Percentiles rank a stretch among this genome's conserved stretches.
phyloP scores from a whole-genome alignment of 495 filamentous ascomycete species.

The Hypoxylon rickii region DNA sequence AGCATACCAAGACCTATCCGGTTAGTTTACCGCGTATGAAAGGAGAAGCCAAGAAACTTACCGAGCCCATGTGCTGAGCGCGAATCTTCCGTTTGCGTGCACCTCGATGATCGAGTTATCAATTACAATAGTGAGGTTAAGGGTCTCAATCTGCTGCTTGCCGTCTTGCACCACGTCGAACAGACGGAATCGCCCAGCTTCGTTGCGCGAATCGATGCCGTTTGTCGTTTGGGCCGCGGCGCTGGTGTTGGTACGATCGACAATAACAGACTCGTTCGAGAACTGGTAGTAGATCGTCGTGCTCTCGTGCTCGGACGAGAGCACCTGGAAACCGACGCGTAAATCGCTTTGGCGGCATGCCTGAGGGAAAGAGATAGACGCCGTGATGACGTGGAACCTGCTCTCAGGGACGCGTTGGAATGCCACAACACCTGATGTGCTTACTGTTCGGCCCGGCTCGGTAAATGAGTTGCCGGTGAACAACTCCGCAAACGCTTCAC shows the following conservation, averaged over 20 bases:
- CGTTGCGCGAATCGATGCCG: slow-evolving; percentile 31
- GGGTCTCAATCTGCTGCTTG: slow-evolving; percentile 26
- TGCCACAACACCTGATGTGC: slow-evolving; percentile 5
- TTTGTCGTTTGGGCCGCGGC: slow-evolving; percentile 31
- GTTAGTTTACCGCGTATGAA: slow-evolving; percentile 7
- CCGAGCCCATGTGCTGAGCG: slow-evolving; percentile 38
- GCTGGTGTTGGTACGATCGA: slow-evolving; percentile 36
- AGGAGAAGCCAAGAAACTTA: slow-evolving; percentile 1
- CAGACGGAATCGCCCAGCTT: slow-evolving; percentile 32
- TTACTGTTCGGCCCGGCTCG: slow-evolving; percentile 30
- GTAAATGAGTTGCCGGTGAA: slow-evolving; percentile 18
- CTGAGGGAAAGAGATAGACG: slow-evolving; percentile 21
- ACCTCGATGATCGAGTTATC: slow-evolving; percentile 49
- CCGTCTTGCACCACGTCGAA: slow-evolving; percentile 26
- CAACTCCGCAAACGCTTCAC: slow-evolving; percentile 22
- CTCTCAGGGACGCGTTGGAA: slow-evolving; percentile 21
- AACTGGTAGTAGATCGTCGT: slow-evolving; percentile 42
- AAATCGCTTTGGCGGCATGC: slow-evolving; percentile 25
- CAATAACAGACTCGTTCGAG: slow-evolving; percentile 25
- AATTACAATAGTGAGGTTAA: slow-evolving; percentile 44
- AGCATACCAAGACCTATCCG: slow-evolving; percentile 28
- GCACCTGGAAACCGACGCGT: slow-evolving; percentile 34
- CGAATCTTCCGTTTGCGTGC: slow-evolving; percentile 48
- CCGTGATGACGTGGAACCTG: slow-evolving; percentile 24
- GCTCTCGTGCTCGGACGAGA: slow-evolving; percentile 33